Evolutionary conservation across 78 protist genomes (phyloP).

Genomic region (Dictyostelium intermedium): DNA sequence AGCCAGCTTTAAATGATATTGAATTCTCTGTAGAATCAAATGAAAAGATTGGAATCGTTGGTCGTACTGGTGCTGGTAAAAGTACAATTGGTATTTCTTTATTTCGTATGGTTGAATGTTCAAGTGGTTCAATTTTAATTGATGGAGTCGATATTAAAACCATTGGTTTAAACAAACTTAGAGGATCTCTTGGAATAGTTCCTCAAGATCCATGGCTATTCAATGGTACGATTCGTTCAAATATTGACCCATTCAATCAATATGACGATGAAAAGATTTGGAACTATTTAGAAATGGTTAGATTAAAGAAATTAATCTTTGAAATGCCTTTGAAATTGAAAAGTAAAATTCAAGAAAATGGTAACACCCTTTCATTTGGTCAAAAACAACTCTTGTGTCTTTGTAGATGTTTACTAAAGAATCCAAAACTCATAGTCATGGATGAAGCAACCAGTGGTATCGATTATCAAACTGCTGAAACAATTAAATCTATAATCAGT

Average conservation of each 20-base stretch:
- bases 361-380: conserved; percentile 87
- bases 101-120: conserved; percentile 79
- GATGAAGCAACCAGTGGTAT: conserved; percentile 97
- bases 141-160: conserved; percentile 79
- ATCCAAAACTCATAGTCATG: conserved; percentile 81
- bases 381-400: conserved; percentile 97
- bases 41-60: conserved; percentile 90
- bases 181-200: conserved; percentile 86
- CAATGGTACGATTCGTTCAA: conserved; percentile 71
- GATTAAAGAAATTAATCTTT: background rate
- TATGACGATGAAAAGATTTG: conserved; percentile 60
- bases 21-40: background rate
- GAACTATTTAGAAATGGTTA: conserved; percentile 74
- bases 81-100: conserved; percentile 77
- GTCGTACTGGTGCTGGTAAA: conserved; percentile 94
- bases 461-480: conserved; percentile 91
- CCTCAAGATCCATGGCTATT: conserved; percentile 95
- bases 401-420: conserved; percentile 92
- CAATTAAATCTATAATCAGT: too few species aligned
- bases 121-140: conserved; percentile 44
- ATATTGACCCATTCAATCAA: conserved; percentile 64
- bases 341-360: conserved; percentile 16
- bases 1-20: conserved; percentile 75
- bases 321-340: conserved; percentile 32
- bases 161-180: conserved; percentile 54